These are phyloP conservation scores for Cairneyella variabilis DNA, from an alignment of 495 filamentous ascomycete genomes.

Conservation along the genomic window DNA sequence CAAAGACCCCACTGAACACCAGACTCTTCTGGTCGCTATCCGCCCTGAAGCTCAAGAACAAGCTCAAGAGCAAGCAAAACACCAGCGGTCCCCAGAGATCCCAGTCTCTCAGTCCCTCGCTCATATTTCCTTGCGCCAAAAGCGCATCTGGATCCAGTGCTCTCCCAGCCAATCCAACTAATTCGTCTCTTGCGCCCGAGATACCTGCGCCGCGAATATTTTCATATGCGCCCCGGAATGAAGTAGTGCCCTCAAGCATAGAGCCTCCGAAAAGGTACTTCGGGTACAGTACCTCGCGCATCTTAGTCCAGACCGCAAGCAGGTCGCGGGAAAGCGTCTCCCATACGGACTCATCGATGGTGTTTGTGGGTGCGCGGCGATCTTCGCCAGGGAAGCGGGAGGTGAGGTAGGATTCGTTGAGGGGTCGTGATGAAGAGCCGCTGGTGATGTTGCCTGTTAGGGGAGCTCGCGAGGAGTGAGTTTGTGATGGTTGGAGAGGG, in stretches of 20 bases:
- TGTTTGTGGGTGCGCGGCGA: slow-evolving; percentile 86
- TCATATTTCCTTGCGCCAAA: slow-evolving; percentile 76
- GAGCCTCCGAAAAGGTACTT: slow-evolving; percentile 86
- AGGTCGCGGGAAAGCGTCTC: slow-evolving; percentile 88
- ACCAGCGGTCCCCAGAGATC: slow-evolving; percentile 95
- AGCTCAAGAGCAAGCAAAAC: slow-evolving; percentile 83
- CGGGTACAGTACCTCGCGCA: slow-evolving; percentile 96
- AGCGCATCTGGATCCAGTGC: slow-evolving; percentile 60
- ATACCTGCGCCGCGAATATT: slow-evolving; percentile 45
- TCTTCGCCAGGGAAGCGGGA: slow-evolving; percentile 91
- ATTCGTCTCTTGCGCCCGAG: slow-evolving; percentile 57
- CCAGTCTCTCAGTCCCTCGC: slow-evolving; percentile 86
- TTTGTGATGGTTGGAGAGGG: slow-evolving; percentile 56
- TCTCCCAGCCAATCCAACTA: slow-evolving; percentile 51
- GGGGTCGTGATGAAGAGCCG: slow-evolving; percentile 44
- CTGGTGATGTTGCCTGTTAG: slow-evolving; percentile 76
- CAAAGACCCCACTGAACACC: slow-evolving; percentile 95
- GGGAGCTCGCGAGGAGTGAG: slow-evolving; percentile 66
- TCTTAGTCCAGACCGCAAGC: slow-evolving; percentile 92
- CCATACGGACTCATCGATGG: slow-evolving; percentile 97
- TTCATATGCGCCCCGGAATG: slow-evolving; percentile 49
- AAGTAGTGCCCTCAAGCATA: slow-evolving; percentile 57
- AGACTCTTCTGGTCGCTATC: slow-evolving; percentile 71
- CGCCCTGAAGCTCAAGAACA: slow-evolving; percentile 77
- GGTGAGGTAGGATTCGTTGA: slow-evolving; percentile 68